These are phyloP conservation scores for Pseudocercospora pini-densiflorae DNA, from an alignment of 2,329 filamentous ascomycete species.

Conservation along the genomic window DNA sequence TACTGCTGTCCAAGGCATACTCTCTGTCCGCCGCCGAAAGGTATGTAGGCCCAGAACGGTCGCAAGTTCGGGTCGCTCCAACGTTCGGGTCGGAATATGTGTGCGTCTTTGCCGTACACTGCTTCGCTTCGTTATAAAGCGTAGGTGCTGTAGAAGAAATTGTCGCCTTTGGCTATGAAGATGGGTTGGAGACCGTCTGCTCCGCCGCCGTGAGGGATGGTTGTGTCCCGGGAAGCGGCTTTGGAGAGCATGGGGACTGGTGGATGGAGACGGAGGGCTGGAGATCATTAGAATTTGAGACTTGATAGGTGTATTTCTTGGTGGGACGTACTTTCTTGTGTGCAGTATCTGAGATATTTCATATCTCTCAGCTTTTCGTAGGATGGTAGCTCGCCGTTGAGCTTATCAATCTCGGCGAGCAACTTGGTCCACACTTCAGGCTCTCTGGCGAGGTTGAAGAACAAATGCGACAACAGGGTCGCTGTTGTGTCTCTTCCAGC, in stretches of 20 bases:
- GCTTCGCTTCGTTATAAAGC: slow-evolving; percentile 26
- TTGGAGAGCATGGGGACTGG: slow-evolving; percentile 78
- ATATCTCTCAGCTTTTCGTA: slow-evolving; percentile 31
- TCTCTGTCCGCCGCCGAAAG: slow-evolving; percentile 45
- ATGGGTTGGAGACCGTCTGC: slow-evolving; percentile 59
- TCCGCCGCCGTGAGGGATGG: slow-evolving; percentile 66
- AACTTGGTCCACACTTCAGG: slow-evolving; percentile 31
- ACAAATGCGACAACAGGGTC: slow-evolving; percentile 49
- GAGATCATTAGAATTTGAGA: not conserved
- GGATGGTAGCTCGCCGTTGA: slow-evolving; percentile 47
- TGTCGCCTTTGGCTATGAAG: slow-evolving; percentile 37
- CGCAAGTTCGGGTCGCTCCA: slow-evolving; percentile 24
- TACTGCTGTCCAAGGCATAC: slow-evolving; percentile 54
- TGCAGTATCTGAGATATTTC: slow-evolving; percentile 56
- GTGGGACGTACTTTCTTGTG: slow-evolving; percentile 57
- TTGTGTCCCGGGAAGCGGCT: slow-evolving; percentile 72
- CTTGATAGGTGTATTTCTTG: not conserved
- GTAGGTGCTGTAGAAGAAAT: slow-evolving; percentile 33
- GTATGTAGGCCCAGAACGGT: slow-evolving; percentile 24
- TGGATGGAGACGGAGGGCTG: slow-evolving; percentile 69
- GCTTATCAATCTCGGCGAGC: slow-evolving; percentile 27
- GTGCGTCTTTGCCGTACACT: slow-evolving; percentile 16
- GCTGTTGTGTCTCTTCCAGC: slow-evolving; percentile 59
- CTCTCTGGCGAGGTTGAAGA: slow-evolving; percentile 36
- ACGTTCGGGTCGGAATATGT: slow-evolving; percentile 20